Evolutionary conservation across 257 asterid species (phyloP), one percentile per base, ranked within the genome.

Genomic region (Salvia rosmarinus): DNA sequence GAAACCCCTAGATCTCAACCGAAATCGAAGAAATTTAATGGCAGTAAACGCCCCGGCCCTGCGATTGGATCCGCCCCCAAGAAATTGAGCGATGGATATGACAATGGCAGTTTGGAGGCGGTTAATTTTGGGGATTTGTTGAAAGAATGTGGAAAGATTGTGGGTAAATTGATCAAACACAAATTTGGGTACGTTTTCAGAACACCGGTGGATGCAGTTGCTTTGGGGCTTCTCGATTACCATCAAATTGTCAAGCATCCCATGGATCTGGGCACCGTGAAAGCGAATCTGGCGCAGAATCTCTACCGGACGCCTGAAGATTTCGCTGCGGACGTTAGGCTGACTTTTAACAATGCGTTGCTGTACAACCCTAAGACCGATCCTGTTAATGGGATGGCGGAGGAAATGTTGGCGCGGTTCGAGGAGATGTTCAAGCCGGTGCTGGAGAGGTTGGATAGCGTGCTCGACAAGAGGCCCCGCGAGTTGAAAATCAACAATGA

Each of bases 221-320:
- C 76, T 8, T 13, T 89, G 50, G 86, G 86, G 59, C 97, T 89
- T 75, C 96, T 84, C 62, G 99, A 95, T 86, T 95, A 91, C 72
- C 98, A 91, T 64, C 73, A 68, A 79, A 95, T 95, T 78, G 91
- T 95, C 64, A 88, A 90, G 84, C 75, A 86, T 46, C 99, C 98
- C 4, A 89, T 91, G 99, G 99, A 95, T 87, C 88, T 95, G 52
- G 98, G 99, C 2, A 85, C 98, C 21, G 98, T 91, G 5, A 89
- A 85, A 66, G 56, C 86, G 5, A 95, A 95, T 80, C 74, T 91
- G 1, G 74, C 82, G 4, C 87, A 83, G 67, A 79, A 78, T 51
- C 6, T 80, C 49, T 95, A 91, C 47, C 56, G 65, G 6, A 69
- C 90, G 9, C 97, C 97, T 0, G 19, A 54, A 28, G 96, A 91